A percentile compares a stretch with the other conserved stretches of the same genome.
Conservation (phyloP, 169 alveolate species). For the Cryptosporidium viatorum region DNA sequence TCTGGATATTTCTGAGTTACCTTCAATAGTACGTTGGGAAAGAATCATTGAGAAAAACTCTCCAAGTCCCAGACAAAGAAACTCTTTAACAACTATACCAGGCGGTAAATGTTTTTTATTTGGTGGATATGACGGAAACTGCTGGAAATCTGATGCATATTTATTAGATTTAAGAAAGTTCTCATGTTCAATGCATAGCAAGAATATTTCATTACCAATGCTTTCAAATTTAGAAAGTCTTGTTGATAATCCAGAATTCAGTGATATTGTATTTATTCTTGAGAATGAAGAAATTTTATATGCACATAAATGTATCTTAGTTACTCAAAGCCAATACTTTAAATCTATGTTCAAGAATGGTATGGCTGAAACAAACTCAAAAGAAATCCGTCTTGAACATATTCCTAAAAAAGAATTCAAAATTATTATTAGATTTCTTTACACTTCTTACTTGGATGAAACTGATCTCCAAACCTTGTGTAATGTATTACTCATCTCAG, state of each 20-base stretch:
- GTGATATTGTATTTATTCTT: constrained; percentile 49
- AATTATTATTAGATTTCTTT: constrained; percentile 38
- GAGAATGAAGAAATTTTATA: constrained; percentile 37
- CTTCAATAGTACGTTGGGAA: constrained; percentile 43
- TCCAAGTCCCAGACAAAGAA: constrained; percentile 72
- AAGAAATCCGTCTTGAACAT: constrained; percentile 35
- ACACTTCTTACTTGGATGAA: constrained; percentile 58
- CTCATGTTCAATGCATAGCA: constrained; percentile 27
- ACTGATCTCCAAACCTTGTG: constrained; percentile 44
- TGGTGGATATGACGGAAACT: constrained; percentile 83
- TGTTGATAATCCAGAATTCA: constrained; percentile 73
- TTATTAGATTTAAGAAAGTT: constrained; percentile 76
- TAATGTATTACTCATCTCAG: constrained; percentile 46
- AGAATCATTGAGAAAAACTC: constrained; percentile 28
- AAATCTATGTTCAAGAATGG: constrained; percentile 63
- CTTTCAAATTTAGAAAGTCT: constrained; percentile 39
- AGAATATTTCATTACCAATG: constrained; percentile 62
- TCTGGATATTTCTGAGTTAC: constrained; percentile 50
- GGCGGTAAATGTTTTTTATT: constrained; percentile 78
- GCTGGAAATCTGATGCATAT: constrained; percentile 77
- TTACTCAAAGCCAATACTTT: constrained; percentile 60
- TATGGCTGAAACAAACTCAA: constrained; percentile 34
- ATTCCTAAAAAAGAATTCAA: constrained; percentile 50
- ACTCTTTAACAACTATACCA: constrained; percentile 13
- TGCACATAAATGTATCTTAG: constrained; percentile 62